phyloP scores from a whole-genome alignment of 164 flowering plant species.

The Magnolia officinalis region DNA sequence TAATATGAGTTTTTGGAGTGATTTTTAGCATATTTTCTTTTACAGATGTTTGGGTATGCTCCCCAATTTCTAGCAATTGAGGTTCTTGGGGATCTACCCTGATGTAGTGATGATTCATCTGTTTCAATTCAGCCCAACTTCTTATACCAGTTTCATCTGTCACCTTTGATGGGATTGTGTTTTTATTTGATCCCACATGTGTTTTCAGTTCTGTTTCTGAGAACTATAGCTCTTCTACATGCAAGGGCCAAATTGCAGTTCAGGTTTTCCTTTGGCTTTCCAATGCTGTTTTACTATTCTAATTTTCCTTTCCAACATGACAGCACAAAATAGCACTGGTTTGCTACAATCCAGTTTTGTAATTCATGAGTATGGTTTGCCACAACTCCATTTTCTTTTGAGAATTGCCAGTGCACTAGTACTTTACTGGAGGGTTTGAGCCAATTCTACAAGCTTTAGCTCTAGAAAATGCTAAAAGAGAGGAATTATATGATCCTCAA shows the following conservation, averaged over 20 bases:
- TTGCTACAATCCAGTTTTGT: no score
- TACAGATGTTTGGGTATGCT: background rate
- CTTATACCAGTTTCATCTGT: background rate
- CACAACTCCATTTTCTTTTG: no score
- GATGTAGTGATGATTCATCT: conserved; percentile 3
- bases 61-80: conserved; percentile 2
- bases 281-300: no score
- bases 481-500: no score
- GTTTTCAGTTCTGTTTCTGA: background rate
- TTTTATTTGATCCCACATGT: background rate
- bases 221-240: background rate
- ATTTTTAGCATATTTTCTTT: background rate
- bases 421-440: no score
- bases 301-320: no score
- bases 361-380: no score
- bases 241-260: background rate
- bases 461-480: no score
- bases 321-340: no score
- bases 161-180: background rate
- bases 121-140: background rate
- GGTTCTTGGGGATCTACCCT: conserved; percentile 7
- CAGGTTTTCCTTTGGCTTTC: no score
- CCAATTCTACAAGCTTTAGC: no score
- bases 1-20: background rate
- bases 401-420: no score